A percentile compares a stretch with the other conserved stretches of the same genome.
phyloP scores from a whole-genome alignment of 306 rosid genomes.

The Abrus pulchellus region DNA sequence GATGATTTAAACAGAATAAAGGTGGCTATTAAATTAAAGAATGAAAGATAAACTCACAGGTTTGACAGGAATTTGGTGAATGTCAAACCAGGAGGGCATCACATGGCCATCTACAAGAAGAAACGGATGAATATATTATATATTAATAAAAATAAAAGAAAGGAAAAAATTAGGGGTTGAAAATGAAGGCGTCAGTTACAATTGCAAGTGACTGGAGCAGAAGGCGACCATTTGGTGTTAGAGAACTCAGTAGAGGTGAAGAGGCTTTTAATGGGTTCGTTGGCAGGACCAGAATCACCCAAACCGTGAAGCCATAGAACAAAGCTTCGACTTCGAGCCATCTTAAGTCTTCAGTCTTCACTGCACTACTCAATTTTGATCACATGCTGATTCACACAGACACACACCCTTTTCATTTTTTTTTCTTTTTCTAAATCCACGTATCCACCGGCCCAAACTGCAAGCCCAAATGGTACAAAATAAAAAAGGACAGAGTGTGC shows the following conservation, averaged over 20 bases:
- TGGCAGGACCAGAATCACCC: slow-evolving; percentile 87
- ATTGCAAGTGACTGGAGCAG: slow-evolving; percentile 75
- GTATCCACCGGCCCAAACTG: no score
- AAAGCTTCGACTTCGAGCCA: slow-evolving; percentile 57
- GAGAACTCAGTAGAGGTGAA: slow-evolving; percentile 75
- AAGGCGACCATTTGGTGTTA: slow-evolving; percentile 71
- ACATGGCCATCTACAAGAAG: slow-evolving; percentile 63
- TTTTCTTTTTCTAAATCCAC: no score
- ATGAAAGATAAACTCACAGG: slow-evolving; percentile 59
- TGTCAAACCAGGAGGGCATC: slow-evolving; percentile 90
- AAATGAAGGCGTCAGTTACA: slow-evolving; percentile 39
- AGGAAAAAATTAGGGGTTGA: background rate
- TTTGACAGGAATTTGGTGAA: slow-evolving; percentile 74
- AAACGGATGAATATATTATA: slow-evolving; percentile 26
- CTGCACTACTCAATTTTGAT: no score
- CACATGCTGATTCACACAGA: no score
- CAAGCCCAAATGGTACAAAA: no score
- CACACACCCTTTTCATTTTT: no score
- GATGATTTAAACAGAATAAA: no score
- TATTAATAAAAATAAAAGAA: background rate
- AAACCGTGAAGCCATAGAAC: slow-evolving; percentile 79
- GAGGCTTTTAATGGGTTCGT: slow-evolving; percentile 72
- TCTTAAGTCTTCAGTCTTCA: no score
- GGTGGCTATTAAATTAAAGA: background rate
- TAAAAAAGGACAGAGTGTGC: no score